These are phyloP conservation scores for Butyriboletus loyo DNA, from an alignment of 768 basidiomycete genomes.

Conservation along the genomic window DNA sequence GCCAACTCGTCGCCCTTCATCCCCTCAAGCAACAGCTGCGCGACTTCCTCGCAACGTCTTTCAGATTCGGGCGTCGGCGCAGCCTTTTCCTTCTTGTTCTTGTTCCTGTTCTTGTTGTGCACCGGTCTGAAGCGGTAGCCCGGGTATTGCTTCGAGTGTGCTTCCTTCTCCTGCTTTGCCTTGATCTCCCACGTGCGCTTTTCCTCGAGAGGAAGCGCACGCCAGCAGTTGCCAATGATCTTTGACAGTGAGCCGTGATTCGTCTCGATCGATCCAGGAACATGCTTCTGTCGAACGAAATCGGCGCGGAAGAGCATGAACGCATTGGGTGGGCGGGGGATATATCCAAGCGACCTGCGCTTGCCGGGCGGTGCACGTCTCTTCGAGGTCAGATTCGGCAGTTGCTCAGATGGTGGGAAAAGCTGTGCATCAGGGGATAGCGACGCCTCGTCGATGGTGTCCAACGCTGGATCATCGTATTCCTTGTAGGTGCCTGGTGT, in stretches of 20 bases:
- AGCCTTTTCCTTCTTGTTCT: conserved; percentile 36
- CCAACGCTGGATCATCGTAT: conserved; percentile 27
- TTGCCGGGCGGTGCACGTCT: conserved; percentile 58
- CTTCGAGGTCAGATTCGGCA: conserved; percentile 38
- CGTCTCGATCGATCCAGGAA: conserved; percentile 49
- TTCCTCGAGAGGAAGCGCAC: conserved; percentile 64
- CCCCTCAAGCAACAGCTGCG: conserved; percentile 60
- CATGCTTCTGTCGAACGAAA: conserved; percentile 43
- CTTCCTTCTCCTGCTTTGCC: conserved; percentile 71
- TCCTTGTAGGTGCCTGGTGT: conserved; percentile 52
- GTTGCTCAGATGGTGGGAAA: conserved; percentile 52
- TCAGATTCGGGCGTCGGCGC: conserved; percentile 25
- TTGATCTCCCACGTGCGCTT: conserved; percentile 70
- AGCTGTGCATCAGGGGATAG: conserved; percentile 38
- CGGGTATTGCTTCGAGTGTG: conserved; percentile 66
- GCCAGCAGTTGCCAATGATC: conserved; percentile 60
- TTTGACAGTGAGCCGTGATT: conserved; percentile 49
- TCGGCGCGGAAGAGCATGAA: conserved; percentile 39
- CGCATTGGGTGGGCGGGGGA: conserved; percentile 29
- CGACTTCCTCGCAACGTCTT: conserved; percentile 49
- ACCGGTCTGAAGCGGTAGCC: conserved; percentile 52
- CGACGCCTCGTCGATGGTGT: conserved; percentile 26
- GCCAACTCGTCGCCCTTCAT: conserved; percentile 71
- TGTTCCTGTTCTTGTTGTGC: conserved; percentile 45
- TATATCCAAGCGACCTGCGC: conserved; percentile 52